Evolutionary conservation across 2,329 filamentous ascomycete genomes (phyloP).

Genomic region (Phaeosphaeriaceae sp.): DNA sequence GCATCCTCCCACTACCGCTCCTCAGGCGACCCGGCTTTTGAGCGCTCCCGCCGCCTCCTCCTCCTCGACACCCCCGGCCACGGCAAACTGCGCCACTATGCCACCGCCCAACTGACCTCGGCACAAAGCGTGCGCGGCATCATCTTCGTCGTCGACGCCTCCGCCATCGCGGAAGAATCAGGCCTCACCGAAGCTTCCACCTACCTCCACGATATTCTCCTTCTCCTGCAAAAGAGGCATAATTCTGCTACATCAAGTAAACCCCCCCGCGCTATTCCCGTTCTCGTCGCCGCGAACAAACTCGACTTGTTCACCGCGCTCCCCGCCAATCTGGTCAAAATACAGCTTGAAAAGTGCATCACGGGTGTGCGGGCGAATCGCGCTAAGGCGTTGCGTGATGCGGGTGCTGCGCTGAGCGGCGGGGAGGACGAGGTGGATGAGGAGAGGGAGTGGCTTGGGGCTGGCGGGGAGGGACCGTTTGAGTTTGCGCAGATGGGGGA

Average conservation of each 20-base stretch:
- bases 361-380: constrained; percentile 76
- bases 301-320: constrained; percentile 93
- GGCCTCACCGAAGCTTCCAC: constrained; percentile 74
- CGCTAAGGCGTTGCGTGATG: constrained; percentile 80
- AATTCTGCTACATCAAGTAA: constrained; percentile 63
- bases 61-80: constrained; percentile 93
- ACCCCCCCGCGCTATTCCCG: constrained; percentile 66
- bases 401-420: constrained; percentile 70
- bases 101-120: too few species aligned
- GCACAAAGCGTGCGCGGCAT: too few species aligned
- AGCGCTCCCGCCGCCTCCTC: constrained; percentile 68
- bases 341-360: constrained; percentile 79
- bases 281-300: constrained; percentile 93
- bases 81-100: constrained; percentile 83
- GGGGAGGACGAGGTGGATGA: constrained; percentile 65
- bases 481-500: constrained; percentile 82
- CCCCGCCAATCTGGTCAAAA: constrained; percentile 76
- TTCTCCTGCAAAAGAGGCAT: constrained; percentile 77
- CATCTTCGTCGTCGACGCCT: constrained; percentile 88
- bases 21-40: constrained; percentile 65
- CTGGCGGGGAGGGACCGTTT: constrained; percentile 79
- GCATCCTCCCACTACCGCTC: constrained; percentile 70
- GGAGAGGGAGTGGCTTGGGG: constrained; percentile 79
- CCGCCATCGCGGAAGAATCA: constrained; percentile 52
- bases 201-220: constrained; percentile 89